Percentiles rank a stretch among this genome's conserved stretches.
Evolutionary conservation across 768 basidiomycete genomes (phyloP).

Genomic region (Boletus rubroflammeus): DNA sequence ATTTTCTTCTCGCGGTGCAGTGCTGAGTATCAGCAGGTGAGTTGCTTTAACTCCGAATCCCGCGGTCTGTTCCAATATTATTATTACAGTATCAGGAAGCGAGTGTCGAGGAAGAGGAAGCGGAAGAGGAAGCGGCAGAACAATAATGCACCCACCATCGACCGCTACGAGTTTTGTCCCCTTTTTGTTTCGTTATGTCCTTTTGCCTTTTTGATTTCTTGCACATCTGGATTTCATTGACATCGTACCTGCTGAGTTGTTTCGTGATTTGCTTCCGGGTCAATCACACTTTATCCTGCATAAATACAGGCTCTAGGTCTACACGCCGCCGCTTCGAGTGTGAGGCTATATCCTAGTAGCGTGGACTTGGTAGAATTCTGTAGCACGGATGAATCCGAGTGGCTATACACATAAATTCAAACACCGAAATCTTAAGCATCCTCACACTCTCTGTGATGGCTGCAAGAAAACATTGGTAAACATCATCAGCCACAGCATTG

Average conservation of each 20-base stretch:
- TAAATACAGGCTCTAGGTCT: too few relatives aligned
- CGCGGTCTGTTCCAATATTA: neutral
- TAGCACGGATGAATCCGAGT: too few relatives aligned
- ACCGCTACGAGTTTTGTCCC: neutral
- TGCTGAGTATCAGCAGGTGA: conserved; percentile 86
- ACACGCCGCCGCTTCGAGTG: too few relatives aligned
- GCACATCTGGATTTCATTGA: conserved; percentile 3
- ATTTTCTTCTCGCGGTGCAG: conserved; percentile 35
- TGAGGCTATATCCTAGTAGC: too few relatives aligned
- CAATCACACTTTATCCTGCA: conserved; percentile 3
- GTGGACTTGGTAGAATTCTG: too few relatives aligned
- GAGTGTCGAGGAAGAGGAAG: conserved; percentile 40
- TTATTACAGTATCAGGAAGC: conserved; percentile 59
- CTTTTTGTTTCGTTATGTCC: neutral
- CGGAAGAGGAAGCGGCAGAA: conserved; percentile 29
- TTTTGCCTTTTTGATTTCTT: neutral
- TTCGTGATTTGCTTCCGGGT: conserved; percentile 19
- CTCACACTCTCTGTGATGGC: too few relatives aligned
- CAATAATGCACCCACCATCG: conserved; percentile 26
- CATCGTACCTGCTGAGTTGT: conserved; percentile 15
- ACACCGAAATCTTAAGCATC: too few relatives aligned
- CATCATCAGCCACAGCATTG: too few relatives aligned
- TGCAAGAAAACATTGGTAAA: too few relatives aligned
- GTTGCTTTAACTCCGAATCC: conserved; percentile 5
- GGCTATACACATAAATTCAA: too few relatives aligned